Evolutionary conservation across 2,329 filamentous ascomycete genomes (phyloP), one percentile per base, ranked within the genome.

Genomic region (Colletotrichum brevisporum): DNA sequence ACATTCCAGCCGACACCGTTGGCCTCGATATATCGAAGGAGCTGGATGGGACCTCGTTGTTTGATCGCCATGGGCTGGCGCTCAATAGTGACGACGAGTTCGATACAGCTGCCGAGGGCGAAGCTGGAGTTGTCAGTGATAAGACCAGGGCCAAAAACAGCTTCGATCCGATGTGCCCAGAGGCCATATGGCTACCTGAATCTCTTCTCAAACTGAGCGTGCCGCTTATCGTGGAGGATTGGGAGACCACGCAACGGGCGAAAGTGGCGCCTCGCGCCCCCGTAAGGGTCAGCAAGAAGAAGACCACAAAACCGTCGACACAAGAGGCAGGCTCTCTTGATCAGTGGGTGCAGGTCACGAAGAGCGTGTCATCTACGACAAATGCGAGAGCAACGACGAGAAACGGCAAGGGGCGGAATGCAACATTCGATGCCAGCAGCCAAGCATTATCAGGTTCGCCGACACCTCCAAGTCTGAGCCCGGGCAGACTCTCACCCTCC

Each of bases 1-100:
- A 92, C 75, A 84, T 91, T 5, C 96, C 96, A 0, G 85, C 89
- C 2, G 87, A 92, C 36, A 86, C 98, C 16, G 93, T 97, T 2
- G 90, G 90, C 0, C 86, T 98, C 47, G 90, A 97, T 75, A 81
- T 98, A 26, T 87, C 89, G 12, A 84, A 86, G 0, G 95, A 98
- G 76, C 87, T 89, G 36, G 91, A 93, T 16, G 89, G 89, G 68
- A 83, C 84, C 1, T 84, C 87, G 3, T 71, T 78, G 0, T 85
- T 81, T 71, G 85, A 83, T 1, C 83, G 89, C 31, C 83, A 83
- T 54, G 88, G 88, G 0, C 78, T 90, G 15, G 88, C 89, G 2
- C 82, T 90, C n/a, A 89, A 89, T 71, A 89, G 88, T 68, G 91
- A 94, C 61, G 90, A 93, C 45, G 91, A 93, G 10, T 82, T 88